A percentile compares a stretch with the other conserved stretches of the same genome.
Conservation (phyloP, 2,329 filamentous ascomycete species). For the Dactylellina sp. region DNA sequence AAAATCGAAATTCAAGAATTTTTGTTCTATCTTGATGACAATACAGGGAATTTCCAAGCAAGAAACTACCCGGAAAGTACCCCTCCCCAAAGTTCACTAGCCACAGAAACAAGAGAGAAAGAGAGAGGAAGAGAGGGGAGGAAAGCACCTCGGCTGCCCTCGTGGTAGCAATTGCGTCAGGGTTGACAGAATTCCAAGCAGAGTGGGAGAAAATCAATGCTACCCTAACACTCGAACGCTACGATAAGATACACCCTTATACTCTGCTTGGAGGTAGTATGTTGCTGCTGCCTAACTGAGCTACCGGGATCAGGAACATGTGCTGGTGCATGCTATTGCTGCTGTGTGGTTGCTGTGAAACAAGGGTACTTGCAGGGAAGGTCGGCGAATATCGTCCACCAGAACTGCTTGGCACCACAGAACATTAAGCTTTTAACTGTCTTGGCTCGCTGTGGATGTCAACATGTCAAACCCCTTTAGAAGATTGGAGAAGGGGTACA, state of each 20-base stretch:
- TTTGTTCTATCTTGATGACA: no score
- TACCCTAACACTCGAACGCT: slow-evolving; percentile 54
- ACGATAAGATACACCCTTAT: slow-evolving; percentile 52
- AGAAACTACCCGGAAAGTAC: background rate
- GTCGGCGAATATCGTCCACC: slow-evolving; percentile 51
- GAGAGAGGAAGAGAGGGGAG: no score
- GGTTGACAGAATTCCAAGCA: slow-evolving; percentile 37
- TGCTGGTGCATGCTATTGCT: slow-evolving; percentile 50
- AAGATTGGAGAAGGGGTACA: slow-evolving; percentile 5
- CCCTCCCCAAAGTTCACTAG: slow-evolving; percentile 17
- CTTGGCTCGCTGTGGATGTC: slow-evolving; percentile 16
- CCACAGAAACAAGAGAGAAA: no score
- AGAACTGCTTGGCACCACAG: slow-evolving; percentile 44
- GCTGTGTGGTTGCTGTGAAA: slow-evolving; percentile 55
- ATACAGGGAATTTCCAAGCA: slow-evolving; percentile 4
- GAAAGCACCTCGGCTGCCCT: slow-evolving; percentile 40
- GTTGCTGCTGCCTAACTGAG: slow-evolving; percentile 55
- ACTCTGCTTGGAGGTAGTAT: slow-evolving; percentile 33
- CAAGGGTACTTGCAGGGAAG: slow-evolving; percentile 54
- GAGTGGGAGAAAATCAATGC: slow-evolving; percentile 49
- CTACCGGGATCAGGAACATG: slow-evolving; percentile 56
- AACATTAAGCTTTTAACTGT: slow-evolving; percentile 44
- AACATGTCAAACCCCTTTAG: slow-evolving; percentile 4
- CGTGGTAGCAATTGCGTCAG: slow-evolving; percentile 54
- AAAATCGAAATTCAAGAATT: slow-evolving; percentile 12